Base-by-base conservation (phyloP, 2,329 filamentous ascomycete species). In the Stagonosporopsis cucurbitacearum region DNA sequence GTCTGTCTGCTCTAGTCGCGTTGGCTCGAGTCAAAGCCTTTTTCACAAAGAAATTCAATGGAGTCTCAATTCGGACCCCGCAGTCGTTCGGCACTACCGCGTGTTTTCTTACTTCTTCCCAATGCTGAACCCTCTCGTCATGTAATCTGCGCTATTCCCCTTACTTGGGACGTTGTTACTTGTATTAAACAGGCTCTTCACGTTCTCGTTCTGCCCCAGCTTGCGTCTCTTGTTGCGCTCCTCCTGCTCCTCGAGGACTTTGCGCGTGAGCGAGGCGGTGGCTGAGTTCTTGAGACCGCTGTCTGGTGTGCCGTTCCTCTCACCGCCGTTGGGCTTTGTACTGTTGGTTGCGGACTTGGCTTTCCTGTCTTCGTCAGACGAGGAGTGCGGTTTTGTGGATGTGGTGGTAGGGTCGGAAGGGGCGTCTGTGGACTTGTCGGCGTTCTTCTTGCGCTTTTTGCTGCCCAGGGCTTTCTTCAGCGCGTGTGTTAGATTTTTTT, bases 161-260 rank as follows among this genome's bases (percentile, higher is more conserved):
- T 64, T 51, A 20, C 57, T 60, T 6, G 72, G 67, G 55, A 72
- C 74, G 17, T 59, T 69, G 39, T 76, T 73, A 19, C 71, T 71
- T 11, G 72, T 74, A 2, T 74, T 77, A 62, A 81, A 82, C 41
- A 82, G 59, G 50, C 77, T 80, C 55, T 76, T 77, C n/a, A 82
- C 71, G 46, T 80, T 81, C 13, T 79, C 75, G 58, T 80, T 81
- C 25, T 78, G 79, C 3, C 83, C 86, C 64, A 92, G 68, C 70
- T 90, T 96, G 58, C 90, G 82, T 63, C 88, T 81, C 78, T 94
- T 96, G 63, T 92, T 92, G 52, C 85, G 83, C 68, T 89, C 87
- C 46, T 94, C 90, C 73, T 97, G 91, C 68, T 98, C 94, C 22
- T 89, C 88, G 23, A 98, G 75, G 0, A 99, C 93, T 65, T 88